Conservation (phyloP, 23 red algal species). For the Pyropia haitanensis region DNA sequence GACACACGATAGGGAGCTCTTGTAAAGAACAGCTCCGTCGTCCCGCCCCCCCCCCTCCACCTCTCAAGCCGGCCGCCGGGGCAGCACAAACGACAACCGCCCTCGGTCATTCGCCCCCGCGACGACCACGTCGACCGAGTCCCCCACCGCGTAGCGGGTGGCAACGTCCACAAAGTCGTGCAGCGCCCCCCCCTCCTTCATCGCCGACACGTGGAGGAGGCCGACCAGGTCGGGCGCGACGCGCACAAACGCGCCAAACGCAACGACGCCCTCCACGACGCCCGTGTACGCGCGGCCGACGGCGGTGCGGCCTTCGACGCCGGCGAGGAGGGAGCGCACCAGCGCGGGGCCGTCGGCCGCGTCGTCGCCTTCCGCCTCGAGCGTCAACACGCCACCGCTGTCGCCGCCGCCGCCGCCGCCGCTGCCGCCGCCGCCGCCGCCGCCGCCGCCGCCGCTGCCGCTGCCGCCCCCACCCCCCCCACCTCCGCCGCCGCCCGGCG, state of each 20-base stretch:
- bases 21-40: no score
- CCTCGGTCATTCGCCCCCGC: no score
- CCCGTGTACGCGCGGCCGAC: neutral
- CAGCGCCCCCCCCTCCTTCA: neutral
- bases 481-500: neutral
- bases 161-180: no score
- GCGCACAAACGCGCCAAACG: neutral
- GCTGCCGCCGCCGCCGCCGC: neutral
- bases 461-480: no score
- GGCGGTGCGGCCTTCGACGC: neutral
- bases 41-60: no score
- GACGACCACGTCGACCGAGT: no score
- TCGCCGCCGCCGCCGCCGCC: neutral
- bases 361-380: neutral
- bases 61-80: no score
- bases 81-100: no score
- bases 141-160: no score
- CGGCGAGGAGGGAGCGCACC: neutral
- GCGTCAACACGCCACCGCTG: neutral
- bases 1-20: no score
- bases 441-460: neutral
- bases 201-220: neutral
- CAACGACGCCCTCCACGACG: neutral
- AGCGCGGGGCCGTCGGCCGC: neutral
- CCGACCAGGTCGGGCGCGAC: neutral